phyloP scores from a whole-genome alignment of 805 yeast genomes.

The Wickerhamiella alocasiicola region DNA sequence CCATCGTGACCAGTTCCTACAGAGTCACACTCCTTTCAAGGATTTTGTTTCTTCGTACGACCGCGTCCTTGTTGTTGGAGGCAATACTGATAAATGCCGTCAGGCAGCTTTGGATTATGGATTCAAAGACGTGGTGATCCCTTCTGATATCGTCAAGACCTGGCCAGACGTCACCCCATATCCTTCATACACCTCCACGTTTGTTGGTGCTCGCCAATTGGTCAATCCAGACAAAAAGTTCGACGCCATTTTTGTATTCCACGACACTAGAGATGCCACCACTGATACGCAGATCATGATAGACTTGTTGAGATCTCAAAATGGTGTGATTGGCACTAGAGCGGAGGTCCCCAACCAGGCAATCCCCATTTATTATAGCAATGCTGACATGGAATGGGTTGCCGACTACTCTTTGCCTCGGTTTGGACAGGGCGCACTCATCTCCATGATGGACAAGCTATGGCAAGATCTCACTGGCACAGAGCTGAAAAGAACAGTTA shows the following conservation, averaged over 20 bases:
- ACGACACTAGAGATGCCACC: constrained; percentile 76
- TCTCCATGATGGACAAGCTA: constrained; percentile 73
- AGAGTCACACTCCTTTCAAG: constrained; percentile 90
- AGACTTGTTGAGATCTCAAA: constrained; percentile 61
- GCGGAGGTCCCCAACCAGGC: constrained; percentile 29
- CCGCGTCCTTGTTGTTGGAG: constrained; percentile 80
- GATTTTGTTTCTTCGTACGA: constrained; percentile 57
- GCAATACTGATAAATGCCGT: constrained; percentile 77
- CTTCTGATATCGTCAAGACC: constrained; percentile 74
- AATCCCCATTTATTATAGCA: constrained; percentile 64
- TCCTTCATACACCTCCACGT: constrained; percentile 66
- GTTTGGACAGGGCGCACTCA: constrained; percentile 92
- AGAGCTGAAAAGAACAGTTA: constrained; percentile 66
- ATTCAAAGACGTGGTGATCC: constrained; percentile 68
- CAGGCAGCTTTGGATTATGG: constrained; percentile 78
- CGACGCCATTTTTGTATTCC: constrained; percentile 78
- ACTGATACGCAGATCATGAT: constrained; percentile 82
- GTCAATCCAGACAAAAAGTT: constrained; percentile 53
- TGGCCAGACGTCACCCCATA: constrained; percentile 78
- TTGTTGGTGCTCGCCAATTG: constrained; percentile 37
- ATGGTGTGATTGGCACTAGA: constrained; percentile 83
- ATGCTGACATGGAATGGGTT: constrained; percentile 89
- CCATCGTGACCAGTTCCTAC: constrained; percentile 69
- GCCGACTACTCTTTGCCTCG: constrained; percentile 71
- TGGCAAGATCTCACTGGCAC: constrained; percentile 75